Evolutionary conservation across 2,329 filamentous ascomycete species (phyloP), one percentile per base, ranked within the genome.

Genomic region (Talaromyces sp.): DNA sequence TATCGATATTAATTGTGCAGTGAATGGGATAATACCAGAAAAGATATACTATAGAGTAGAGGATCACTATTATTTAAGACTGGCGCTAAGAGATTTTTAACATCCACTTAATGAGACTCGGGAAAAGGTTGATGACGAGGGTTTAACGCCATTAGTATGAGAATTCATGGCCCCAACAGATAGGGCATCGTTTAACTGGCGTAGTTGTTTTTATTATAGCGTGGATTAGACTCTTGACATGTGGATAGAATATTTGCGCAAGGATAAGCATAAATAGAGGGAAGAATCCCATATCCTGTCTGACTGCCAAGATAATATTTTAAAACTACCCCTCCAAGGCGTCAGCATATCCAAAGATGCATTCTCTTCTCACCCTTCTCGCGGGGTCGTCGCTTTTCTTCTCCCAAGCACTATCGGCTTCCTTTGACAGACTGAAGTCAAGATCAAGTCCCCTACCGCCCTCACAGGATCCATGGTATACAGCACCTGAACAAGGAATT

Each of bases 381-480:
- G 50, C 50, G 30, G 50, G 50, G 9, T 53, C 28, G 30, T 53
- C 30, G 8, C 28, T 53, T 1, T 53, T 53, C 14, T 5, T 31
- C 7, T 31, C 50, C 23, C 44, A 47, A 53, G 16, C 50, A 31
- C 28, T 31, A 27, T 53, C 50, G 27, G 27, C 10, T 12, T n/a
- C 18, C 4, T 4, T 51, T 12, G n/a, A 12, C 18, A 7, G 2
- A 8, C 3, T 51, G 18, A 23, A 23, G 23, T 28, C 47, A 51
- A 51, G 47, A 51, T 6, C 47, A 53, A 12, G 27, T 33, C 50
- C 50, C 31, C 28, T 53, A 14, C 59, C 59, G 6, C 59, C 59
- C 8, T 61, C 59, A 6, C 16, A 57, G 16, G 60, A 61, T 27
- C 60, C 60, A 34, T 61, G 55, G 55, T 61, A 61, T 27, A 58